phyloP scores from a whole-genome alignment of 805 yeast genomes.

The Metschnikowia noctiluminum region DNA sequence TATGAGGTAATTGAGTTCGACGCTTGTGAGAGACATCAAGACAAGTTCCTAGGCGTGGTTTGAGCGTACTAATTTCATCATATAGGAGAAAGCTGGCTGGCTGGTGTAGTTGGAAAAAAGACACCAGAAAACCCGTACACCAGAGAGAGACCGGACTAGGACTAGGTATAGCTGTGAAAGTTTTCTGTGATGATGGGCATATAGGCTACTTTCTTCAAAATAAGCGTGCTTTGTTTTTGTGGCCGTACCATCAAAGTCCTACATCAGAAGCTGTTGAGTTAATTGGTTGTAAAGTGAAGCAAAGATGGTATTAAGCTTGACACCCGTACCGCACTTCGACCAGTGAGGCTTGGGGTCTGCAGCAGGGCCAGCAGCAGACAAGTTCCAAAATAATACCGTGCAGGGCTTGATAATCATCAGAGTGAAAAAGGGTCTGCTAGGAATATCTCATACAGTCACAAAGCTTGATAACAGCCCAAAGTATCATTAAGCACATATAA shows the following conservation, averaged over 20 bases:
- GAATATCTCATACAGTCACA: too few species aligned
- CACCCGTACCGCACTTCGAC: background rate
- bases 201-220: background rate
- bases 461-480: too few species aligned
- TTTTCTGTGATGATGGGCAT: background rate
- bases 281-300: too few species aligned
- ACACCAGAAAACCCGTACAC: conserved; percentile 1
- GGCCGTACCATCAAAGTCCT: too few species aligned
- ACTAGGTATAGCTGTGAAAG: too few species aligned
- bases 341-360: background rate
- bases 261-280: too few species aligned
- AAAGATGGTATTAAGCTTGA: too few species aligned
- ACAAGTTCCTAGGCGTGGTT: background rate
- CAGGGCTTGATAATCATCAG: too few species aligned
- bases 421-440: too few species aligned
- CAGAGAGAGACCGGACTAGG: too few species aligned
- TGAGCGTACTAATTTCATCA: background rate
- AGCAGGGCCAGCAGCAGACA: background rate
- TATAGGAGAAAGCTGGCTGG: background rate
- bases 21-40: conserved; percentile 74
- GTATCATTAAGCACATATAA: too few species aligned
- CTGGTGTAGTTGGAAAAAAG: background rate
- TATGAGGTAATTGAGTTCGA: conserved; percentile 82
- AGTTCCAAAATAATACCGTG: background rate
- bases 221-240: too few species aligned